Conservation (phyloP, 2,329 filamentous ascomycete genomes). For the Colletotrichum spaethianum region DNA sequence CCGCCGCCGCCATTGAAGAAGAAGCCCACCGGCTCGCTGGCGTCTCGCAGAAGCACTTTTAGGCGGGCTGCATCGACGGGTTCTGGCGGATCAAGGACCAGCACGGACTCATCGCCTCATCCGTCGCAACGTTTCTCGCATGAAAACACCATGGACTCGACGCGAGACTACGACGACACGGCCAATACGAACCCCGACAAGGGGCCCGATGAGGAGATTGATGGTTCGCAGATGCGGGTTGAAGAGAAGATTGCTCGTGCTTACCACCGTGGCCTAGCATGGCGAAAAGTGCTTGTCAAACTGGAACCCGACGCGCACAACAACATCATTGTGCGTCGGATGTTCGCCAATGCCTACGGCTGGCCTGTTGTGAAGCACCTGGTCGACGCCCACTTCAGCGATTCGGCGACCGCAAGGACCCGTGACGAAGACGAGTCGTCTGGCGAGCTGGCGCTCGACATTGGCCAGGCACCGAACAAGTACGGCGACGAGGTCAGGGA, state of each 20-base stretch:
- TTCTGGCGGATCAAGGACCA: constrained; percentile 41
- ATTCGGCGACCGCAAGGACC: constrained; percentile 75
- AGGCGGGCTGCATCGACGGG: constrained; percentile 41
- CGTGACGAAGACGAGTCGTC: constrained; percentile 77
- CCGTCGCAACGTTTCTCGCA: constrained; percentile 52
- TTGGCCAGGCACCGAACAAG: constrained; percentile 68
- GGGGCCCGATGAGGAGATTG: constrained; percentile 56
- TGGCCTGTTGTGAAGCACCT: constrained; percentile 98
- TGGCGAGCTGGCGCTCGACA: constrained; percentile 77
- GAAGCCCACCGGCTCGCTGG: constrained; percentile 55
- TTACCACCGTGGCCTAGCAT: constrained; percentile 91
- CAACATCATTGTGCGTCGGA: constrained; percentile 95
- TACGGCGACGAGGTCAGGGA: constrained; percentile 76
- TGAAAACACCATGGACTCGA: constrained; percentile 60
- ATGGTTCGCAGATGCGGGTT: constrained; percentile 83
- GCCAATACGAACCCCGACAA: constrained; percentile 62
- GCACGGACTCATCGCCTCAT: constrained; percentile 42
- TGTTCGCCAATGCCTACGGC: constrained; percentile 97
- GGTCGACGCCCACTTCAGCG: constrained; percentile 93
- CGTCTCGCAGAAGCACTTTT: constrained; percentile 51
- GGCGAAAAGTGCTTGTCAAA: constrained; percentile 96
- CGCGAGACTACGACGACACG: constrained; percentile 68
- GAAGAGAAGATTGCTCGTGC: constrained; percentile 98
- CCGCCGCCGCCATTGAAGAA: constrained; percentile 81
- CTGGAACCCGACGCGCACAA: constrained; percentile 98